phyloP scores from a whole-genome alignment of 2,329 filamentous ascomycete species.

The Arthrinium phaeospermum region DNA sequence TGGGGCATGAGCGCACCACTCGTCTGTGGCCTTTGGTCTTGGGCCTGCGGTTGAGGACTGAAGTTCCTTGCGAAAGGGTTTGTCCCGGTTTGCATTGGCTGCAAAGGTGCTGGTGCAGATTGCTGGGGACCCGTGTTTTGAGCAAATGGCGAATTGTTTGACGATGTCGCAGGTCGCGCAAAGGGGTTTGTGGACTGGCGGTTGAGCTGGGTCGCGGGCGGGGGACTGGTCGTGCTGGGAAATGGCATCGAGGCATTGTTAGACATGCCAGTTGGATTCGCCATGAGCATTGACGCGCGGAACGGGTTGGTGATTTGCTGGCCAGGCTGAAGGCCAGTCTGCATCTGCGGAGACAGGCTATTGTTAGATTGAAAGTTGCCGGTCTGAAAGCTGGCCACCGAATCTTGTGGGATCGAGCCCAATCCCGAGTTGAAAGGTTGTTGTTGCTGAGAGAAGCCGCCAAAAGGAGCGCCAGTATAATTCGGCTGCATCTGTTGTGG shows the following conservation, averaged over 20 bases:
- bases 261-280: constrained; percentile 56
- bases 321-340: constrained; percentile 51
- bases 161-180: constrained; percentile 67
- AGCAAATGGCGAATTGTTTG: constrained; percentile 44
- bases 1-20: constrained; percentile 67
- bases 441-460: constrained; percentile 75
- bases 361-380: constrained; percentile 50
- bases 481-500: constrained; percentile 44
- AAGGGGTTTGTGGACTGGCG: constrained; percentile 87
- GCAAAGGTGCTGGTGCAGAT: constrained; percentile 46
- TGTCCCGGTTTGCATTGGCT: constrained; percentile 59
- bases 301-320: constrained; percentile 87
- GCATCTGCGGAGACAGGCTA: constrained; percentile 46
- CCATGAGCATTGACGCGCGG: constrained; percentile 83
- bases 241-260: constrained; percentile 45
- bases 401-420: constrained; percentile 63
- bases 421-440: constrained; percentile 59
- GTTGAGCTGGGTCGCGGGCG: constrained; percentile 41
- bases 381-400: constrained; percentile 56
- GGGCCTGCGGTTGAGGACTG: constrained; percentile 37
- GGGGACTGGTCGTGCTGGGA: constrained; percentile 49
- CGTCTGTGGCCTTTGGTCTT: constrained; percentile 51
- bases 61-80: constrained; percentile 64
- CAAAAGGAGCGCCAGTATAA: constrained; percentile 79
- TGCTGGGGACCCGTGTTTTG: constrained; percentile 40